Evolutionary conservation across 257 asterid species (phyloP), one percentile per base, ranked within the genome.

Genomic region (Paulownia fortunei): DNA sequence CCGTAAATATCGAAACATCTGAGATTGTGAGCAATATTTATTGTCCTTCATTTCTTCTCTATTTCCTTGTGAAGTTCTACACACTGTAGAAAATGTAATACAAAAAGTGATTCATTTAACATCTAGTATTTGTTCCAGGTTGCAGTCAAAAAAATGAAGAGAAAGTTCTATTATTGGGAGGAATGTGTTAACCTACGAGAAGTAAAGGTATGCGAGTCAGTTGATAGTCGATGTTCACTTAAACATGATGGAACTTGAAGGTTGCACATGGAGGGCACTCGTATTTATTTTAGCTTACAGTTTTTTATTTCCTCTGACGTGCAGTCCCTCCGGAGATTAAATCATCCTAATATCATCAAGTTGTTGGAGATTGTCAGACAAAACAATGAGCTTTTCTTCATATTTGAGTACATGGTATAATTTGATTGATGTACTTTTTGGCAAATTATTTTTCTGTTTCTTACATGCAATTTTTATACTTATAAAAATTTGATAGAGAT

Each of bases 141-240:
- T 86, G 99, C 98, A 55, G 92, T 91, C 26, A 95, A 95, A 85
- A 93, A 88, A 85, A 95, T 95, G 97, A 95, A 91, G 90, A 87
- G 98, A 72, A 95, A 91, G 83, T 91, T 85, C 78, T 90, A 90
- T 81, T 85, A 84, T 69, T 93, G 99, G 99, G 96, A 88, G 34
- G 99, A 95, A 79, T 95, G 98, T 65, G 79, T 91, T 52, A 91
- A 88, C 84, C 90, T 95, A 42, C 81, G 97, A 55, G 99, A 93
- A 93, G 97, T 92, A 73, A 91, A 93, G 97, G 99, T 87, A 81
- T 73, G 80, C 49, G 70, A 54, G 58, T 69, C 19, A 67, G 21
- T 66, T 51, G 27, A 69, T 80, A 13, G 49, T 21, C 41, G 55
- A 62, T 64, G 39, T 76, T 42, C 65, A 46, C 51, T 71, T 73